These are phyloP conservation scores for Choanephora cucurbitarum DNA, from an alignment of 371 early-diverging fungal species.

Conservation along the genomic window DNA sequence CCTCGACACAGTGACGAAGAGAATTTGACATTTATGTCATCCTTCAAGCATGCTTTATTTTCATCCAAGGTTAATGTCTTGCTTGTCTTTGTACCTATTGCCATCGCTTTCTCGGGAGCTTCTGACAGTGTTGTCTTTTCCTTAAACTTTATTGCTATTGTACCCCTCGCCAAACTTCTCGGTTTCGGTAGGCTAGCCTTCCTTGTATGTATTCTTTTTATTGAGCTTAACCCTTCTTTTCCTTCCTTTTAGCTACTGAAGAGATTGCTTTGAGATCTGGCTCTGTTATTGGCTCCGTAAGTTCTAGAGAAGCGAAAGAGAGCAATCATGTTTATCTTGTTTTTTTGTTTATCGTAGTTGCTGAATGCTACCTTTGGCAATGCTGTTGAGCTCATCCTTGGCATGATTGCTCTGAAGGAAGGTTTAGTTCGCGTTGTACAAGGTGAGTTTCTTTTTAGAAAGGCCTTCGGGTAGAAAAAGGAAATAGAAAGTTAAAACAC, in stretches of 20 bases:
- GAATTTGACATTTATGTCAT: slow-evolving; percentile 38
- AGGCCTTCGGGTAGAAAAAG: not conserved
- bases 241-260: slow-evolving; percentile 38
- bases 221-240: not conserved
- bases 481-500: not conserved
- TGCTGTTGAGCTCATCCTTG: slow-evolving; percentile 84
- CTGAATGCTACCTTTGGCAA: slow-evolving; percentile 62
- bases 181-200: slow-evolving; percentile 39
- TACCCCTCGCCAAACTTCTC: slow-evolving; percentile 83
- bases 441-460: slow-evolving; percentile 29
- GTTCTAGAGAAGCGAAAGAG: not conserved
- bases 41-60: slow-evolving; percentile 30
- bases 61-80: slow-evolving; percentile 67
- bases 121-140: slow-evolving; percentile 58
- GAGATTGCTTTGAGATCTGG: slow-evolving; percentile 50
- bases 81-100: slow-evolving; percentile 78
- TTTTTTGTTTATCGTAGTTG: slow-evolving; percentile 16
- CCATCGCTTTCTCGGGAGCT: slow-evolving; percentile 58
- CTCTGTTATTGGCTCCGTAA: slow-evolving; percentile 41
- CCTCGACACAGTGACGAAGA: slow-evolving; percentile 17
- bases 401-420: slow-evolving; percentile 81
- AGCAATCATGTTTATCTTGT: not conserved
- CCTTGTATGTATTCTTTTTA: not conserved
- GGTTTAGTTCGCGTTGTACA: slow-evolving; percentile 85
- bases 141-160: slow-evolving; percentile 91